Evolutionary conservation across 176 grass and related monocot genomes (phyloP).

Genomic region (Oryza rufipogon): DNA sequence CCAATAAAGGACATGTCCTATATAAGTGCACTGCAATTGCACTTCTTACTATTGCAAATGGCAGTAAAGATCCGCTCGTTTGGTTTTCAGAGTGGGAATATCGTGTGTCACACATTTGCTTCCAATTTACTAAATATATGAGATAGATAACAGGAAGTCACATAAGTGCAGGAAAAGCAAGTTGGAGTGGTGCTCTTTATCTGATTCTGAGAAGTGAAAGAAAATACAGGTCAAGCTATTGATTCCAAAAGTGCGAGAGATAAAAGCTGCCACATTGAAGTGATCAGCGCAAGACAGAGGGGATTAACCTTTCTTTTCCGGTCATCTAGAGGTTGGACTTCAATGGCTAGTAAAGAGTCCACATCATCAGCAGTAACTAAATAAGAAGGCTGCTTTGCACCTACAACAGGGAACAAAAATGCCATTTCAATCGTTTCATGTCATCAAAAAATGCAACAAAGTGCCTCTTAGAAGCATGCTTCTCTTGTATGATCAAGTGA

Average conservation of each 20-base stretch:
- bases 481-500: conserved; percentile 20
- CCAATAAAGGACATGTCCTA: background rate
- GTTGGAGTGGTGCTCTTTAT: background rate
- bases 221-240: conserved; percentile 23
- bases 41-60: background rate
- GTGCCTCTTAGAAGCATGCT: conserved; percentile 11
- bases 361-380: conserved; percentile 98
- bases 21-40: background rate
- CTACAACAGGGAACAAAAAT: conserved; percentile 46
- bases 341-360: conserved; percentile 77
- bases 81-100: conserved; percentile 16
- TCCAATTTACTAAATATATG: conserved; percentile 14
- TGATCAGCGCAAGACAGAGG: conserved; percentile 10
- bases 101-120: background rate
- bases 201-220: background rate
- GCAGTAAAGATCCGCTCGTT: background rate
- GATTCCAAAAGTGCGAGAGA: background rate
- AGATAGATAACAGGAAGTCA: conserved; percentile 4
- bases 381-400: conserved; percentile 86
- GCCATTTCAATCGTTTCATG: conserved; percentile 1
- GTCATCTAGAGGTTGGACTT: conserved; percentile 95
- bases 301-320: conserved; percentile 77
- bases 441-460: conserved; percentile 29
- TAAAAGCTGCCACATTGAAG: conserved; percentile 7
- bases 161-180: background rate